phyloP scores from a whole-genome alignment of 2,329 filamentous ascomycete genomes.

The Penicillium psychrosexuale region DNA sequence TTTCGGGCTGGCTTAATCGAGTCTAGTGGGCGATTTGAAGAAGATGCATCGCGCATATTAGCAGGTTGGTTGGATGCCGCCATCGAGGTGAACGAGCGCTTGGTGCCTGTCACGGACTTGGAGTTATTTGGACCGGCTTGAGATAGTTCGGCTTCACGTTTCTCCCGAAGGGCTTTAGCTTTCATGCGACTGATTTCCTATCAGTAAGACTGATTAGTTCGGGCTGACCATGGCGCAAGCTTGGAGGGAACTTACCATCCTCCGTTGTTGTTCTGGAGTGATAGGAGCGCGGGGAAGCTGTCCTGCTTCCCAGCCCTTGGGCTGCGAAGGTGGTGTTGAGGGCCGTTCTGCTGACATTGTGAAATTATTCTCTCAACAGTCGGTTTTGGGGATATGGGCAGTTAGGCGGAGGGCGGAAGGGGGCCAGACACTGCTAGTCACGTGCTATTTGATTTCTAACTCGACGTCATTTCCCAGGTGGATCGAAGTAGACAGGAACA shows the following conservation, averaged over 20 bases:
- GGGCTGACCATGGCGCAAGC: background rate
- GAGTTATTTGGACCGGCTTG: constrained; percentile 32
- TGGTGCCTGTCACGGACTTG: constrained; percentile 61
- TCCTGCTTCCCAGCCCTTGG: constrained; percentile 35
- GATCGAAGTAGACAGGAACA: background rate
- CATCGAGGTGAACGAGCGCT: constrained; percentile 67
- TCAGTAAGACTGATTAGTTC: background rate
- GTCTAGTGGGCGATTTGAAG: constrained; percentile 40
- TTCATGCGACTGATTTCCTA: constrained; percentile 84
- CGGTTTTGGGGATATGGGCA: background rate
- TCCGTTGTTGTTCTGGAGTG: constrained; percentile 60
- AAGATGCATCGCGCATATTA: constrained; percentile 66
- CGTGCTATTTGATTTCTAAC: background rate
- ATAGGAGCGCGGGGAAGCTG: constrained; percentile 48
- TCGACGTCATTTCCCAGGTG: constrained; percentile 4
- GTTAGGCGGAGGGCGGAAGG: background rate
- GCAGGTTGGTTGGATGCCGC: constrained; percentile 52
- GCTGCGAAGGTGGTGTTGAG: constrained; percentile 41
- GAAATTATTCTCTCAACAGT: background rate
- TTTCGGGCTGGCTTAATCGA: constrained; percentile 74
- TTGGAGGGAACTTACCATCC: constrained; percentile 46
- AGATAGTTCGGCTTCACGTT: constrained; percentile 62
- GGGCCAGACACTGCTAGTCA: background rate
- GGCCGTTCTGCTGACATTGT: constrained; percentile 16
- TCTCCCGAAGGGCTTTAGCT: constrained; percentile 80